Percentiles rank a stretch among this genome's conserved stretches.
Conservation (phyloP, 1,284 basidiomycete species). For the Stygiomarasmius scandens region DNA sequence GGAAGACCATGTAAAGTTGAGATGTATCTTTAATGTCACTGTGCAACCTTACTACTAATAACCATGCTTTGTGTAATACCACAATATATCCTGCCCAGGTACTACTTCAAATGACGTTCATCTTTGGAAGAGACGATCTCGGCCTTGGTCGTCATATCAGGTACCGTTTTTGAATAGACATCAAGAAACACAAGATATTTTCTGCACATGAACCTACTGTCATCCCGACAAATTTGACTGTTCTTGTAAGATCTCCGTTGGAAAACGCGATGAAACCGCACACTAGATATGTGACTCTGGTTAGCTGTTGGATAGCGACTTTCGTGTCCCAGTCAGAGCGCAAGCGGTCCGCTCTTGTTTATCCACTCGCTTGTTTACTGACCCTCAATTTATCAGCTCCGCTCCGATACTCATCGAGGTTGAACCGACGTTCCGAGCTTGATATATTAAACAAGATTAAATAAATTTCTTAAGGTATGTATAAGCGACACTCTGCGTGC, state of each 20-base stretch:
- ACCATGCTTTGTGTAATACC: neutral
- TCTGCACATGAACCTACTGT: neutral
- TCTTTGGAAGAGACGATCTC: no score
- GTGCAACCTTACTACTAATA: constrained; percentile 1
- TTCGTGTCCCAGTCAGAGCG: neutral
- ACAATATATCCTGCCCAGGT: neutral
- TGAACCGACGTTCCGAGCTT: no score
- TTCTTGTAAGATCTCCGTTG: neutral
- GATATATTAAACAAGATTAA: no score
- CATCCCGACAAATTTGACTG: neutral
- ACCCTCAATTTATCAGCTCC: no score
- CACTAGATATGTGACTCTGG: neutral
- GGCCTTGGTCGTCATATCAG: no score
- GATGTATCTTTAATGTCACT: constrained; percentile 3
- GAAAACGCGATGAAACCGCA: neutral
- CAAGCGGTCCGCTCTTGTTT: neutral
- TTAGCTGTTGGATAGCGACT: neutral
- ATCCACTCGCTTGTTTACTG: no score
- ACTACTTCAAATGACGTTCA: neutral
- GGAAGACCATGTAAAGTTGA: constrained; percentile 1
- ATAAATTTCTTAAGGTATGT: no score
- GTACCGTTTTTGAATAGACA: neutral
- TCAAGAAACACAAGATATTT: neutral
- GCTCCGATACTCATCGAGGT: no score
- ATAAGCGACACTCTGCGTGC: no score